Percentiles rank a stretch among this genome's conserved stretches.
phyloP scores from a whole-genome alignment of 345 rosid genomes.

The Excoecaria cochinchinensis region DNA sequence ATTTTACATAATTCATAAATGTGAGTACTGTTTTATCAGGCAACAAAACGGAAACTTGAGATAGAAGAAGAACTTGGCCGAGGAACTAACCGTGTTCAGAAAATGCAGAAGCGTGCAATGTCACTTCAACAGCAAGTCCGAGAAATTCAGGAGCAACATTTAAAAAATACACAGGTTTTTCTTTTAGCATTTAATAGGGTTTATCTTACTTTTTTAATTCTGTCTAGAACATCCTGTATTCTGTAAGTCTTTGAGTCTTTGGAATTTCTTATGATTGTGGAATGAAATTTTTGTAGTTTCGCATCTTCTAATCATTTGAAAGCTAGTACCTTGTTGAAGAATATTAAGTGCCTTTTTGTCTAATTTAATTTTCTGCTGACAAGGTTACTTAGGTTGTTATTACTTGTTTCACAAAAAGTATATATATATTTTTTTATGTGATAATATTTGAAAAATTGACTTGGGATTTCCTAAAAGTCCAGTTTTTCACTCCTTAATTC shows the following conservation, averaged over 20 bases:
- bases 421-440: not conserved
- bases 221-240: not conserved
- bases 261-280: not conserved
- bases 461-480: not conserved
- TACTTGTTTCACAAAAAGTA: not conserved
- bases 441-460: not conserved
- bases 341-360: not conserved
- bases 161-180: slow-evolving; percentile 76
- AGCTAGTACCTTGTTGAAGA: not conserved
- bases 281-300: slow-evolving; percentile 1
- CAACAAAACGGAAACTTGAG: slow-evolving; percentile 60
- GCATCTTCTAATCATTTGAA: not conserved
- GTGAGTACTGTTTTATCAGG: slow-evolving; percentile 44
- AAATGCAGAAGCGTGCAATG: slow-evolving; percentile 43
- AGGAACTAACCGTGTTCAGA: slow-evolving; percentile 34
- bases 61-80: slow-evolving; percentile 53
- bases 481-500: not conserved
- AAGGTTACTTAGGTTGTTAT: not conserved
- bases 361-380: not conserved
- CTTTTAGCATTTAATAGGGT: not conserved
- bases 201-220: not conserved
- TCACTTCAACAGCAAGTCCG: slow-evolving; percentile 59
- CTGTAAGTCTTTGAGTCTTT: not conserved
- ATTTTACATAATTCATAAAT: slow-evolving; percentile 11
- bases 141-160: slow-evolving; percentile 71